Evolutionary conservation across 371 early-diverging fungal genomes (phyloP), one percentile per base, ranked within the genome.

Genomic region (Rhizopus sp.): DNA sequence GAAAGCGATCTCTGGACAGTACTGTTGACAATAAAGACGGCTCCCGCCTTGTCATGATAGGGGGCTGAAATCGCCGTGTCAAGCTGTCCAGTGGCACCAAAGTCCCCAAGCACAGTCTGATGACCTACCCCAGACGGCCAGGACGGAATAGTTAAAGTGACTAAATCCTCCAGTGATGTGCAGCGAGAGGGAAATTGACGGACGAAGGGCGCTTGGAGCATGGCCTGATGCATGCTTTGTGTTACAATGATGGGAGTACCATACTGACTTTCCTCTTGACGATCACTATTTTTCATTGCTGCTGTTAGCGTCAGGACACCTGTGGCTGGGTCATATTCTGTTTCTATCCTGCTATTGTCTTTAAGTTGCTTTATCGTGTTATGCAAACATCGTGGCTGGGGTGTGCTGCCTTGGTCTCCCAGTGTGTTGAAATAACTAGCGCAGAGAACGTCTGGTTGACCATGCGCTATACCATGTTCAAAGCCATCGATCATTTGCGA

Each of bases 31-130:
- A 89, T 62, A 71, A 87, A 89, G 3, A 91, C 88, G 3, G 84
- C 79, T 3, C 93, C 93, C n/a, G 72, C 64, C 23, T 81, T 80
- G 30, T 52, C 51, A 60, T 82, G 70, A 57, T 88, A 87, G 0
- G 94, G 92, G 32, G 91, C 89, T 23, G 90, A 82, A 34, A 92
- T 80, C 0, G 82, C 91, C n/a, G 91, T 53, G 52, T 88, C 87
- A 4, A 69, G 30, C 10, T 57, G 46, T 0, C 87, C 86, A 59
- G 80, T 82, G 0, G 83, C 87, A 64, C 81, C 70, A 62, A 92
- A 92, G 56, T 93, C 89, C 2, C 92, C 93, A 0, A 66, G 54
- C 5, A 72, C 80, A 6, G 83, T 69, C 1, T 85, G 75, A 29
- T 82, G 82, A 5, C 93, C 94, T 23, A 94, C 70, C 1, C 78